Conservation (phyloP, 768 basidiomycete species). For the Mycena venus region DNA sequence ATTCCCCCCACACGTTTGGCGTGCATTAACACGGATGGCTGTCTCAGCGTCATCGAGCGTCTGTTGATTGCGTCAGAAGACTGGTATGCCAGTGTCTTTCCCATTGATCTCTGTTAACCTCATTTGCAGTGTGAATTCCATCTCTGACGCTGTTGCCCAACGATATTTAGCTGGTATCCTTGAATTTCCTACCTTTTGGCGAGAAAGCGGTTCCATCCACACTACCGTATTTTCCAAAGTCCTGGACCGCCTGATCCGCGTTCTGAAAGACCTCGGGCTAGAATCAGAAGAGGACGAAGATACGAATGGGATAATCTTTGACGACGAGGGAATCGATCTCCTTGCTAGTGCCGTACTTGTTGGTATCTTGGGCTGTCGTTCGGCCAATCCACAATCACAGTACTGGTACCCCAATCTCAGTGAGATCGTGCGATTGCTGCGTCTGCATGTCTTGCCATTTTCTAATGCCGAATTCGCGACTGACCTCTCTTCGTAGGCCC, state of each 20-base stretch:
- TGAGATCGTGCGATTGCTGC: neutral
- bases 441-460: neutral
- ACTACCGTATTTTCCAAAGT: neutral
- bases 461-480: neutral
- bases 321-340: neutral
- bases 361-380: neutral
- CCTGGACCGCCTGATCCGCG: neutral
- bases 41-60: neutral
- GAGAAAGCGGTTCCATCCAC: neutral
- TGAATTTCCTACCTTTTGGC: slow-evolving; percentile 2
- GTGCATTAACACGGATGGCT: neutral
- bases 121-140: neutral
- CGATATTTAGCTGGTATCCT: neutral
- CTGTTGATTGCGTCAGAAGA: neutral
- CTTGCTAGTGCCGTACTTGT: neutral
- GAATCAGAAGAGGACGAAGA: neutral
- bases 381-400: neutral
- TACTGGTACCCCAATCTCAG: neutral
- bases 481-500: neutral
- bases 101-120: neutral
- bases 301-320: neutral
- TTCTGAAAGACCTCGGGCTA: neutral
- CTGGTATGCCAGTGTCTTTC: neutral
- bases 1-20: neutral
- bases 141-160: neutral